phyloP scores from a whole-genome alignment of 148 eudicot genomes.

The Linanthus parryae region DNA sequence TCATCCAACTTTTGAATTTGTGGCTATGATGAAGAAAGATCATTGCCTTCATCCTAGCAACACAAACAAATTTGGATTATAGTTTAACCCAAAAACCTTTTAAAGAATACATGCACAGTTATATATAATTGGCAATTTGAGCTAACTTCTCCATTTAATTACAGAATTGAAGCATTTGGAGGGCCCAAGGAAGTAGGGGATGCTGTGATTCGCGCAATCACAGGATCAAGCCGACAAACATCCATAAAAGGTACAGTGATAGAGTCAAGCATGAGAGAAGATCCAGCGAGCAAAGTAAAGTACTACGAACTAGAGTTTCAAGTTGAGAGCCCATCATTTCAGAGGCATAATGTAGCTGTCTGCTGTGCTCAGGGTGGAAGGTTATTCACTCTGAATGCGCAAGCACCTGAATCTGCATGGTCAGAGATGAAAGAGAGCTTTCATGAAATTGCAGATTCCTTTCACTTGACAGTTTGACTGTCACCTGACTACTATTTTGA shows the following conservation, averaged over 20 bases:
- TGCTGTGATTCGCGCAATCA: constrained; percentile 48
- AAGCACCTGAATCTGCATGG: constrained; percentile 81
- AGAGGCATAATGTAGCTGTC: constrained; percentile 76
- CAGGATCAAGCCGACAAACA: constrained; percentile 37
- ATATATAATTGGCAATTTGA: neutral
- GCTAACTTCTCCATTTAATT: constrained; percentile 1
- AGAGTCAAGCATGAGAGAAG: constrained; percentile 50
- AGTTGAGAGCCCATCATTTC: constrained; percentile 67
- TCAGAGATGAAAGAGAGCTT: constrained; percentile 48
- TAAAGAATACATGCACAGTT: no score
- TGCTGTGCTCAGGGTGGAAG: constrained; percentile 63
- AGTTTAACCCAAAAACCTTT: no score
- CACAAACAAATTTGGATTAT: no score
- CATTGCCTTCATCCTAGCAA: no score
- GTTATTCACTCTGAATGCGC: constrained; percentile 82
- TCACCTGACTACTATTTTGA: no score
- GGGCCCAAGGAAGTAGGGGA: constrained; percentile 82
- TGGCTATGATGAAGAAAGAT: no score
- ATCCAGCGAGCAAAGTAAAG: constrained; percentile 33
- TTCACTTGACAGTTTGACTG: constrained; percentile 36
- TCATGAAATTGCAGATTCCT: constrained; percentile 62
- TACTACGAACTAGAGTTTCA: constrained; percentile 75
- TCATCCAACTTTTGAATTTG: no score
- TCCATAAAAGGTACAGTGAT: constrained; percentile 59
- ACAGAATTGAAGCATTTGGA: constrained; percentile 91